phyloP scores from a whole-genome alignment of 2,329 filamentous ascomycete genomes.

The Fusarium equiseti region DNA sequence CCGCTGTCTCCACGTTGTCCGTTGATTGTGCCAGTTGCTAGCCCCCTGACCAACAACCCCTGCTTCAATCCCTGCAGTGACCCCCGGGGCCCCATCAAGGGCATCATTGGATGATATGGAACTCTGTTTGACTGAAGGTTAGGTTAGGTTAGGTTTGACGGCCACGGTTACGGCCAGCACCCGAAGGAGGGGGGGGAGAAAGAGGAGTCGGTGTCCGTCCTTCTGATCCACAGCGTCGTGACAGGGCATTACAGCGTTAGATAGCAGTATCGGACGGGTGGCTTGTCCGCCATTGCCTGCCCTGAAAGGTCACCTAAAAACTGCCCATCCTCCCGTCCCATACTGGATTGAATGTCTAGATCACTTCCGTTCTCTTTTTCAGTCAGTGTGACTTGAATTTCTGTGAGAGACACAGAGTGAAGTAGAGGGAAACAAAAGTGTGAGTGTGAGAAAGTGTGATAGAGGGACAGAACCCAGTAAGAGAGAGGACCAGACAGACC shows the following conservation, averaged over 20 bases:
- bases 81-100: constrained; percentile 20
- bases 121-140: background rate
- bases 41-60: constrained; percentile 6
- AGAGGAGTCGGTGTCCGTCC: constrained; percentile 30
- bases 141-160: background rate
- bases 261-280: constrained; percentile 33
- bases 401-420: background rate
- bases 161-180: constrained; percentile 25
- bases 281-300: constrained; percentile 25
- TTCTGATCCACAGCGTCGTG: constrained; percentile 37
- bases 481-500: background rate
- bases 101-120: constrained; percentile 5
- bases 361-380: background rate
- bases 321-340: constrained; percentile 22
- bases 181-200: constrained; percentile 16
- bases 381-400: background rate
- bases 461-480: background rate
- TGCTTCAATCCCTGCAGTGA: constrained; percentile 37
- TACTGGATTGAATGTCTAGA: constrained; percentile 1
- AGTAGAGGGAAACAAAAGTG: background rate
- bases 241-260: constrained; percentile 39
- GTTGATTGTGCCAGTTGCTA: background rate
- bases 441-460: background rate
- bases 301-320: constrained; percentile 30
- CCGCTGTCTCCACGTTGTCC: constrained; percentile 25